These are phyloP conservation scores for Tylopilus intermedius DNA, from an alignment of 768 basidiomycete genomes.

Conservation along the genomic window DNA sequence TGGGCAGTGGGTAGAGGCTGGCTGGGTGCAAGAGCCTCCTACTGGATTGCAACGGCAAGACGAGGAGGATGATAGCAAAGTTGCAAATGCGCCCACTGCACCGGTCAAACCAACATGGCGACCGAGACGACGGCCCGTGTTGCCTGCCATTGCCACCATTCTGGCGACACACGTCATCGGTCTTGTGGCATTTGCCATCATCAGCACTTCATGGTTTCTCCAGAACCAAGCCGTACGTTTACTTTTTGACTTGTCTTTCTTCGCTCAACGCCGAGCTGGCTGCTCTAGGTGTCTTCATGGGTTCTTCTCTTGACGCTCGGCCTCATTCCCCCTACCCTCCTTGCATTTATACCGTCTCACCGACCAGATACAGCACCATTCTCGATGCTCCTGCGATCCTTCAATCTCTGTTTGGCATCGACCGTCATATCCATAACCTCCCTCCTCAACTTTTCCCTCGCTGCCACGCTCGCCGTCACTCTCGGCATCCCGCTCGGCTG, in stretches of 20 bases:
- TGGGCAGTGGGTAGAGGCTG: conserved; percentile 62
- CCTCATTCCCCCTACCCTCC: conserved; percentile 30
- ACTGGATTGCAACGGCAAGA: conserved; percentile 1
- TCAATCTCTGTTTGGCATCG: conserved; percentile 80
- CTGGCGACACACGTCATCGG: conserved; percentile 54
- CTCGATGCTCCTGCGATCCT: conserved; percentile 55
- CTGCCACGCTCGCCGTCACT: conserved; percentile 60
- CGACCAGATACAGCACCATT: conserved; percentile 33
- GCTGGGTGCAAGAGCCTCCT: conserved; percentile 38
- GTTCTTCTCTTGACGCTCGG: conserved; percentile 29
- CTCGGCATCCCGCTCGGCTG: conserved; percentile 63
- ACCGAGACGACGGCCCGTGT: conserved; percentile 47
- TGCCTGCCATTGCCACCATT: conserved; percentile 51
- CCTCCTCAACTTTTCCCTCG: conserved; percentile 90
- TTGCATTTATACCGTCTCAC: conserved; percentile 26
- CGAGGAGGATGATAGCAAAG: conserved; percentile 13
- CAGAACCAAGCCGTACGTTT: conserved; percentile 38
- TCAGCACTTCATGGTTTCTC: conserved; percentile 45
- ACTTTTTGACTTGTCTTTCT: neutral
- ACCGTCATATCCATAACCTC: conserved; percentile 81
- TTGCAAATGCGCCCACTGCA: neutral
- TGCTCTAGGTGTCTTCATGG: conserved; percentile 27
- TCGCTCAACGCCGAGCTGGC: conserved; percentile 16
- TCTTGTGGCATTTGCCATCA: conserved; percentile 41
- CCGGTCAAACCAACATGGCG: conserved; percentile 2